Evolutionary conservation across 1,284 basidiomycete genomes (phyloP), one percentile per base, ranked within the genome.

Genomic region (Ganoderma leucocontextum): DNA sequence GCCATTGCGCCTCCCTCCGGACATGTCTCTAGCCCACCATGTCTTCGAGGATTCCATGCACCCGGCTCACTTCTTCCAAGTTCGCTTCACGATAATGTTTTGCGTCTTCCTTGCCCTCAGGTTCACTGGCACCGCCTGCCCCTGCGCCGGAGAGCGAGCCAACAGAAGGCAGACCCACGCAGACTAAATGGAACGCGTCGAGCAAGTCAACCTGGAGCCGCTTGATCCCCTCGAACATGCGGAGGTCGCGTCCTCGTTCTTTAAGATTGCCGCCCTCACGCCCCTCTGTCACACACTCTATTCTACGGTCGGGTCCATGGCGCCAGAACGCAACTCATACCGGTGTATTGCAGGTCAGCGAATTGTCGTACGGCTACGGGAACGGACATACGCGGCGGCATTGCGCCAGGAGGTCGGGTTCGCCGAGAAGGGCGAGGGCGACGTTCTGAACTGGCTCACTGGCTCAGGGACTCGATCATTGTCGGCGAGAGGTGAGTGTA

Each of bases 381-480:
- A 95, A 80, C 85, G 87, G 53, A 94, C 94, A 7, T 99, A 96
- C 78, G 83, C 86, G 19, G 93, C 93, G 17, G 90, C 95, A 2
- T 83, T 98, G 19, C 85, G 86, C 58, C 97, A 98, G 80, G 97
- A 98, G 78, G 93, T 97, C 36, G 95, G 96, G 78, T 97, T 91
- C 77, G 95, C 97, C 4, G 96, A 98, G 80, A 89, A 89, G 57
- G 95, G 95, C 0, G 96, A 97, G 67, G 98, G 97, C 13, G 98
- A 99, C 78, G 94, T 98, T 12, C 85, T 99, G 53, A 97, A 95
- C 77, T 84, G 97, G 58, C 86, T 99, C 47, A 97, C 94, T 68
- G 93, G n/a, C n/a, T n/a, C n/a, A n/a, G 94, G 8, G 97, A 99
- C 79, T 95, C 95, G 12, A 95, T 91, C 75, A 95, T 99, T 70